Evolutionary conservation across 2,329 filamentous ascomycete genomes (phyloP).

Genomic region (Xylogone sp.): DNA sequence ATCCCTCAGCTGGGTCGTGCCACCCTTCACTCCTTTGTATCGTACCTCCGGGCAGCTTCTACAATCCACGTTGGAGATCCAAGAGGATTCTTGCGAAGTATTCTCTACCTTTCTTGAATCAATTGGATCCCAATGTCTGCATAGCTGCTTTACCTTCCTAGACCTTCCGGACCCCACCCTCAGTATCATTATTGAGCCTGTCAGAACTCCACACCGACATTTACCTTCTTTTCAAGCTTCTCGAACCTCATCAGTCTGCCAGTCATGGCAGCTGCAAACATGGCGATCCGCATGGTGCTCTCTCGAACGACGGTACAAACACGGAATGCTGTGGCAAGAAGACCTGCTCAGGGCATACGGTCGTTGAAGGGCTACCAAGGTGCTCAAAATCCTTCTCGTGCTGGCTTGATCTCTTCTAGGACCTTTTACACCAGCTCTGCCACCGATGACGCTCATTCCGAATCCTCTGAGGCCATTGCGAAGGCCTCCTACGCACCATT

Average conservation of each 20-base stretch:
- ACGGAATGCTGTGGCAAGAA: conserved; percentile 9
- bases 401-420: conserved; percentile 15
- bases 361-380: conserved; percentile 18
- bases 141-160: no score
- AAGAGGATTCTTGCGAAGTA: no score
- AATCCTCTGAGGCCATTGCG: conserved; percentile 12
- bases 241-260: conserved; percentile 1
- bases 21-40: no score
- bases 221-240: conserved; percentile 2
- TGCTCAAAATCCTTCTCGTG: conserved; percentile 7
- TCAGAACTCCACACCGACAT: conserved; percentile 10
- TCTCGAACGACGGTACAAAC: conserved; percentile 15
- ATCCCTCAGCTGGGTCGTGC: no score
- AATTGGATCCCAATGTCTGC: no score
- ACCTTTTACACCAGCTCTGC: conserved; percentile 29
- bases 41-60: no score
- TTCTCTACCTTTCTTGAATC: no score
- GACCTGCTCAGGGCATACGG: conserved; percentile 13
- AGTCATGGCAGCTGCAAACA: conserved; percentile 20
- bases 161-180: no score
- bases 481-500: conserved; percentile 40
- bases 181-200: background rate
- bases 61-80: no score
- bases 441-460: conserved; percentile 20
- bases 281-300: conserved; percentile 19